A percentile compares a stretch with the other conserved stretches of the same genome.
phyloP scores from a whole-genome alignment of 768 basidiomycete species.

The Chalciporus piperatus region DNA sequence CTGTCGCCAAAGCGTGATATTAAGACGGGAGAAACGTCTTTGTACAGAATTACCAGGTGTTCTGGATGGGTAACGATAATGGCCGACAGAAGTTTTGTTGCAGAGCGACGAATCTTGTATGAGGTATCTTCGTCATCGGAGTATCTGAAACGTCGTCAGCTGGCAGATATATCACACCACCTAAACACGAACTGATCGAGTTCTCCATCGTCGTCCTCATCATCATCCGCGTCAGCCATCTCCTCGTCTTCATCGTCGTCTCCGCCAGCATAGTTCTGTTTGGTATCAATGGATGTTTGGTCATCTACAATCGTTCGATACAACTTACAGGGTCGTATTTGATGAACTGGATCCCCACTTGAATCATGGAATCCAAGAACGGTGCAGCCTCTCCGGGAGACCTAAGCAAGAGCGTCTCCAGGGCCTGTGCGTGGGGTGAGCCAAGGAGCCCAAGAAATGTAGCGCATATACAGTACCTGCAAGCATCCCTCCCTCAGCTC shows the following conservation, averaged over 20 bases:
- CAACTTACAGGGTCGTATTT: slow-evolving; percentile 83
- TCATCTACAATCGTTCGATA: neutral
- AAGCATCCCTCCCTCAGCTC: slow-evolving; percentile 79
- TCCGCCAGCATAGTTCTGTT: slow-evolving; percentile 71
- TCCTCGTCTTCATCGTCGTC: slow-evolving; percentile 64
- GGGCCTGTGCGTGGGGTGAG: slow-evolving; percentile 47
- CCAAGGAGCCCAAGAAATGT: neutral
- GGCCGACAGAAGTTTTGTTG: slow-evolving; percentile 85
- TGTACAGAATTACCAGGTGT: slow-evolving; percentile 74
- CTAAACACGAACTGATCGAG: slow-evolving; percentile 62
- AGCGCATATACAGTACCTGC: slow-evolving; percentile 46
- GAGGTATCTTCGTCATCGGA: slow-evolving; percentile 98
- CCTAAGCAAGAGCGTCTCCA: slow-evolving; percentile 81
- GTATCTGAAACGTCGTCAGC: slow-evolving; percentile 51
- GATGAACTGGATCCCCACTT: slow-evolving; percentile 72
- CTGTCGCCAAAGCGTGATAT: slow-evolving; percentile 92
- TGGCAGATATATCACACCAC: neutral
- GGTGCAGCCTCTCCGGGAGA: slow-evolving; percentile 81
- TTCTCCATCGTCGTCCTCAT: slow-evolving; percentile 81
- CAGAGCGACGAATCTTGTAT: slow-evolving; percentile 93
- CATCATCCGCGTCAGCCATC: slow-evolving; percentile 54
- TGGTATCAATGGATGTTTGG: slow-evolving; percentile 8
- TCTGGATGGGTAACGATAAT: slow-evolving; percentile 91
- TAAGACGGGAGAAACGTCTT: slow-evolving; percentile 80
- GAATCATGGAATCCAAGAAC: slow-evolving; percentile 65